Evolutionary conservation across 768 basidiomycete genomes (phyloP).

Genomic region (Terana coerulea): DNA sequence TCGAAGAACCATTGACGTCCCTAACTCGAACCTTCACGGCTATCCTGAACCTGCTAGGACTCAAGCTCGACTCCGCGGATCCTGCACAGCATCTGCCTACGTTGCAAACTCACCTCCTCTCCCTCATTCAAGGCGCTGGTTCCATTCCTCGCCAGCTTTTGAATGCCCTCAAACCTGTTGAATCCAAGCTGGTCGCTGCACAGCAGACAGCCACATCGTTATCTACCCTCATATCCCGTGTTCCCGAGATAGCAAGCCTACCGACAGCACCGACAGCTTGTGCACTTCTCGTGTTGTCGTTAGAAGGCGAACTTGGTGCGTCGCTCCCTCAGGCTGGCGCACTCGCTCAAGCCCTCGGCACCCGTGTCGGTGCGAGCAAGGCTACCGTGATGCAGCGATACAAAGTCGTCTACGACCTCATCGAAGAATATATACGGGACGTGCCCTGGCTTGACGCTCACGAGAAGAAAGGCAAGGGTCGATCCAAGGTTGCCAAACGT

Average conservation of each 20-base stretch:
- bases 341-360: slow-evolving; percentile 55
- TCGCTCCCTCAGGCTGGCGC: slow-evolving; percentile 50
- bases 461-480: slow-evolving; percentile 38
- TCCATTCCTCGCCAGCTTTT: slow-evolving; percentile 18
- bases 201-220: slow-evolving; percentile 20
- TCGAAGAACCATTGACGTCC: slow-evolving; percentile 47
- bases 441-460: slow-evolving; percentile 74
- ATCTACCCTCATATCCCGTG: slow-evolving; percentile 19
- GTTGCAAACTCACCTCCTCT: slow-evolving; percentile 48
- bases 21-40: slow-evolving; percentile 55
- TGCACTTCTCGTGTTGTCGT: slow-evolving; percentile 62
- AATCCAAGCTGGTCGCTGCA: slow-evolving; percentile 16
- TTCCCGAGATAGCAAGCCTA: slow-evolving; percentile 31
- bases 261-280: slow-evolving; percentile 53
- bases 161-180: slow-evolving; percentile 17
- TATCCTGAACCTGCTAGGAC: slow-evolving; percentile 47
- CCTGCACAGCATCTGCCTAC: slow-evolving; percentile 56
- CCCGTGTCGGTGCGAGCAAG: slow-evolving; percentile 46
- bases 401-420: slow-evolving; percentile 55
- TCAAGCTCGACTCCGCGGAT: slow-evolving; percentile 52
- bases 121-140: slow-evolving; percentile 13
- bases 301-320: slow-evolving; percentile 62
- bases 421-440: slow-evolving; percentile 56
- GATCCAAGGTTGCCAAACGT: slow-evolving; percentile 62
- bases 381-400: slow-evolving; percentile 66